Conservation (phyloP, 306 rosid species). For the Oemleria cerasiformis region DNA sequence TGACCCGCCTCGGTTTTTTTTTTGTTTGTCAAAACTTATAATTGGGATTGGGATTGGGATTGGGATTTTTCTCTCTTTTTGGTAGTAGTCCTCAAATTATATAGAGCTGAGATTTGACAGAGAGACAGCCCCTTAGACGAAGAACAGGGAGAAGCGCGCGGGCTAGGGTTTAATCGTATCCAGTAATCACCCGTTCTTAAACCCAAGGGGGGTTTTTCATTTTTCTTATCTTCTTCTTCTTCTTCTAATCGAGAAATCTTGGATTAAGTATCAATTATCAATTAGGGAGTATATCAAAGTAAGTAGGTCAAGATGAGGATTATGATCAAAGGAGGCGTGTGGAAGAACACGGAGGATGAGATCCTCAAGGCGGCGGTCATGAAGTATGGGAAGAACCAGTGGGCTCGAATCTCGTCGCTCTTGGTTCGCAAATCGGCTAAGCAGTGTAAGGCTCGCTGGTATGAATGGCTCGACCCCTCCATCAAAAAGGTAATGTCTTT, state of each 20-base stretch:
- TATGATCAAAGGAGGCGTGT: slow-evolving; percentile 94
- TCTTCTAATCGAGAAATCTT: slow-evolving; percentile 15
- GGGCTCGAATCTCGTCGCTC: slow-evolving; percentile 96
- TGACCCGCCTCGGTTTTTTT: background rate
- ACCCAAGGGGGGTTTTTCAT: background rate
- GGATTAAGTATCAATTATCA: background rate
- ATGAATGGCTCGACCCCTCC: slow-evolving; percentile 96
- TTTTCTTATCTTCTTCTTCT: background rate
- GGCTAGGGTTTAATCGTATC: slow-evolving; percentile 28
- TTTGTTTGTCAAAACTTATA: too few species aligned
- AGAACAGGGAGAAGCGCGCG: background rate
- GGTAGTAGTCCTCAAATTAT: background rate
- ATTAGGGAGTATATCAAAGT: slow-evolving; percentile 7
- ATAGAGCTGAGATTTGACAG: background rate
- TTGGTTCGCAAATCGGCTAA: slow-evolving; percentile 93
- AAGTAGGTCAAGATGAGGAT: slow-evolving; percentile 75
- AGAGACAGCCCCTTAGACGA: background rate
- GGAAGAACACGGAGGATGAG: slow-evolving; percentile 99
- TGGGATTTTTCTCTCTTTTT: too few species aligned
- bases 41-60: too few species aligned
- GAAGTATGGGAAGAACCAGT: slow-evolving; percentile 92
- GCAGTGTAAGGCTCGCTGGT: slow-evolving; percentile 98
- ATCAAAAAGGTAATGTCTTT: slow-evolving; percentile 61
- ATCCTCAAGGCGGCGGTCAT: slow-evolving; percentile 94
- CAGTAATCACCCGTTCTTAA: background rate